phyloP scores from a whole-genome alignment of 257 asterid species.

The Cordia subcordata region DNA sequence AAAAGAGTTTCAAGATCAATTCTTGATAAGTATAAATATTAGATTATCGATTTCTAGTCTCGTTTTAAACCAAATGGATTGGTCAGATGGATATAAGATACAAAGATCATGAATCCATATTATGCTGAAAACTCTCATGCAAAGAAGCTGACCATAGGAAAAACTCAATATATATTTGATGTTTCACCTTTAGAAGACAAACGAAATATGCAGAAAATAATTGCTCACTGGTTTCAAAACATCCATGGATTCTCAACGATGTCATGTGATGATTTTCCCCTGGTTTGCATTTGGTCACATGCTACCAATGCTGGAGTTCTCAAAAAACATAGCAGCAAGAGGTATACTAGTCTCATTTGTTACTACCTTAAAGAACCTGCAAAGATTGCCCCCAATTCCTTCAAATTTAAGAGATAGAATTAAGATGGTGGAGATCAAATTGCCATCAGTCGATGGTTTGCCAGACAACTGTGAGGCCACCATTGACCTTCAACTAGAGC shows the following conservation, averaged over 20 bases:
- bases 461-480: slow-evolving; percentile 44
- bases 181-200: too few species aligned
- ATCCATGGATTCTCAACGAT: slow-evolving; percentile 25
- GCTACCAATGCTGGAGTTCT: slow-evolving; percentile 35
- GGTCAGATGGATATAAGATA: too few species aligned
- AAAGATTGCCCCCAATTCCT: slow-evolving; percentile 31
- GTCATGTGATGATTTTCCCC: slow-evolving; percentile 40
- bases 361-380: slow-evolving; percentile 42
- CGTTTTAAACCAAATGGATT: too few species aligned
- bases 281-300: slow-evolving; percentile 50
- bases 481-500: slow-evolving; percentile 23
- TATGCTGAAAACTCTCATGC: neutral
- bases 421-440: slow-evolving; percentile 21
- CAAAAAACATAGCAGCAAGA: slow-evolving; percentile 27
- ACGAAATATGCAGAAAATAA: neutral
- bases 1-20: too few species aligned
- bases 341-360: slow-evolving; percentile 28
- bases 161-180: neutral
- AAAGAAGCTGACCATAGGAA: neutral
- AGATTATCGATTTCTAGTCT: too few species aligned
- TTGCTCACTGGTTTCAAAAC: neutral
- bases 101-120: neutral
- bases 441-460: slow-evolving; percentile 24
- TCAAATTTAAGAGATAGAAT: slow-evolving; percentile 14
- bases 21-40: too few species aligned